A percentile compares a stretch with the other conserved stretches of the same genome.
These are phyloP conservation scores for Penicillium roqueforti DNA, from an alignment of 495 filamentous ascomycete species.

Conservation along the genomic window DNA sequence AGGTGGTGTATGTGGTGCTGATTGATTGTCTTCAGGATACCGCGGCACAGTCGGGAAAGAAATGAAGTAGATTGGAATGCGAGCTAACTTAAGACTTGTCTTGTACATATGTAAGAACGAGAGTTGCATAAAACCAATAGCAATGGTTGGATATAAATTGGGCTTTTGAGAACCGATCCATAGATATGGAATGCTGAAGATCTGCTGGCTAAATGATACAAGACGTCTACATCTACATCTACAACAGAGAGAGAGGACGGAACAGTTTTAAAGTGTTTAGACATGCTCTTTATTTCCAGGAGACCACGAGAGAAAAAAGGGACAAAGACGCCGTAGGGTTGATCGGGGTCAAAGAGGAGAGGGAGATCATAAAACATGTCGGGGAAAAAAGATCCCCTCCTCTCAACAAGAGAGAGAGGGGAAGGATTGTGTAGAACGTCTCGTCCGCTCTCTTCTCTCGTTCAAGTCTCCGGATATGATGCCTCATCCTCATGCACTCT, in stretches of 20 bases:
- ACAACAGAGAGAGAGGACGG: conserved; percentile 8
- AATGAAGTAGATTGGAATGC: conserved; percentile 15
- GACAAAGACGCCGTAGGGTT: conserved; percentile 31
- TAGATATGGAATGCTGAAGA: background rate
- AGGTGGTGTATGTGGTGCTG: background rate
- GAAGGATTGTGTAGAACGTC: conserved; percentile 12
- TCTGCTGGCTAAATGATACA: background rate
- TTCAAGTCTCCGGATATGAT: conserved; percentile 22
- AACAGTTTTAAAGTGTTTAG: conserved; percentile 30
- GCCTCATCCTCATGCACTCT: conserved; percentile 29
- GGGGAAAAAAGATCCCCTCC: conserved; percentile 21
- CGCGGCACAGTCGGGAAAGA: conserved; percentile 38
- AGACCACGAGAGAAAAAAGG: conserved; percentile 34
- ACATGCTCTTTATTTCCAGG: conserved; percentile 40
- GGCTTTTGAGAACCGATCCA: background rate
- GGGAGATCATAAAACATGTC: conserved; percentile 25
- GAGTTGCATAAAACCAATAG: background rate
- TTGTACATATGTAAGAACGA: background rate
- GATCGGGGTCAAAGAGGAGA: conserved; percentile 29
- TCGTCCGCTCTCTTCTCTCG: conserved; percentile 29
- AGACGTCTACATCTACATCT: conserved; percentile 12
- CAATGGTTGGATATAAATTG: background rate
- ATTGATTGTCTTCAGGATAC: conserved; percentile 28
- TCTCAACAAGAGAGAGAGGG: conserved; percentile 11
- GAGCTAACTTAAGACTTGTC: background rate